Conservation (phyloP, 2,329 filamentous ascomycete genomes). For the Neopestalotiopsis clavispora region DNA sequence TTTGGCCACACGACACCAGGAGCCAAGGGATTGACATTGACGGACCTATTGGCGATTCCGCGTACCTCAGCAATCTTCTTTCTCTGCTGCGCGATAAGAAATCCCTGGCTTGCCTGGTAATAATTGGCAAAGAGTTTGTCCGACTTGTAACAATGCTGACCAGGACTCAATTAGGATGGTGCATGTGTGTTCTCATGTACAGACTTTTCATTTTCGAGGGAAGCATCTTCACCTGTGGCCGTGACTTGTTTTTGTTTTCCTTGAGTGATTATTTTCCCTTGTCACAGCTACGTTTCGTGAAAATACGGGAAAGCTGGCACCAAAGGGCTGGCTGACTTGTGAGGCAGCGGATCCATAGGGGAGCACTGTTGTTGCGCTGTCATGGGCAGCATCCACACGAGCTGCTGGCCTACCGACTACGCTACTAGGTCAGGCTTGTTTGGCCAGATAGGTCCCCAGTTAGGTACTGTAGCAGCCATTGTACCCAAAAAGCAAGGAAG, state of each 20-base stretch:
- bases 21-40: neutral
- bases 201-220: neutral
- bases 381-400: neutral
- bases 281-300: neutral
- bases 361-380: neutral
- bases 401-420: neutral
- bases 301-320: neutral
- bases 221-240: neutral
- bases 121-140: neutral
- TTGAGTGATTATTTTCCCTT: conserved; percentile 1
- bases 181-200: too few species aligned
- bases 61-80: conserved; percentile 1
- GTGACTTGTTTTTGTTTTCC: neutral
- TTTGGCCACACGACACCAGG: neutral
- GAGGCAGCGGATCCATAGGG: neutral
- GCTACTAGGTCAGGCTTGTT: neutral
- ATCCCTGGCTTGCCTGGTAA: neutral
- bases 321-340: neutral
- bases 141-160: neutral
- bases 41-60: neutral
- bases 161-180: too few species aligned
- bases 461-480: too few species aligned
- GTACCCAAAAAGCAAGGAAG: neutral
- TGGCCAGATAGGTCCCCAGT: too few species aligned
- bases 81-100: neutral